Evolutionary conservation across 2,329 filamentous ascomycete genomes (phyloP).

Genomic region (Penicillium sp.): DNA sequence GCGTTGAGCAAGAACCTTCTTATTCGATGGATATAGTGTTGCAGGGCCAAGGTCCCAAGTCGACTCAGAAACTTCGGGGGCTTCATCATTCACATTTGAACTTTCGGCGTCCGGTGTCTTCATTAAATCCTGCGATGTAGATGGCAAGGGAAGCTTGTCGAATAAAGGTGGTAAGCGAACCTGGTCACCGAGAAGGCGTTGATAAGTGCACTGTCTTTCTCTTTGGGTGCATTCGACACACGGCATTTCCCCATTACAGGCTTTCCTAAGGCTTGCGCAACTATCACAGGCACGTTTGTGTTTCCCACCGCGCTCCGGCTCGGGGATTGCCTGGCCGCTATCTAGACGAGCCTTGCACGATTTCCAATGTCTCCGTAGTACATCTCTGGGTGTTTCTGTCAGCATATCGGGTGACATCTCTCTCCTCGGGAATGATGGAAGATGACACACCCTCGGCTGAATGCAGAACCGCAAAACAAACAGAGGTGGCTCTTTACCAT

Average conservation of each 20-base stretch:
- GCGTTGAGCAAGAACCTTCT: neutral
- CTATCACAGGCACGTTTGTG: slow-evolving; percentile 31
- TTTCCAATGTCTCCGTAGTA: slow-evolving; percentile 30
- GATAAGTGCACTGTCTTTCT: slow-evolving; percentile 23
- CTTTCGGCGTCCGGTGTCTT: neutral
- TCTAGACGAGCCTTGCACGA: slow-evolving; percentile 24
- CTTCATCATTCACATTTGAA: neutral
- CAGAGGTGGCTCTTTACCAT: slow-evolving; percentile 19
- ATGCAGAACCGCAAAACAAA: slow-evolving; percentile 25
- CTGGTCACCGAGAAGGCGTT: slow-evolving; percentile 14
- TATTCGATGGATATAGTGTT: neutral
- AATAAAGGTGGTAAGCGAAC: neutral
- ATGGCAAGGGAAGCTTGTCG: neutral
- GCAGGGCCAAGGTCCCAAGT: slow-evolving; percentile 5
- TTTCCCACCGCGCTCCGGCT: slow-evolving; percentile 25
- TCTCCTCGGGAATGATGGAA: neutral
- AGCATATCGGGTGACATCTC: neutral
- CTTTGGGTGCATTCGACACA: slow-evolving; percentile 25
- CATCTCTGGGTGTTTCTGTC: slow-evolving; percentile 17
- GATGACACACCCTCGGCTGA: slow-evolving; percentile 27
- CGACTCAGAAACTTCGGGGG: neutral
- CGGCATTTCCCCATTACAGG: slow-evolving; percentile 23
- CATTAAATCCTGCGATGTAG: neutral
- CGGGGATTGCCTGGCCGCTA: slow-evolving; percentile 21
- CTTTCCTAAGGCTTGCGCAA: slow-evolving; percentile 28